Percentiles rank a stretch among this genome's conserved stretches.
Conservation (phyloP, 2,329 filamentous ascomycete species). For the Colletotrichum scovillei region DNA sequence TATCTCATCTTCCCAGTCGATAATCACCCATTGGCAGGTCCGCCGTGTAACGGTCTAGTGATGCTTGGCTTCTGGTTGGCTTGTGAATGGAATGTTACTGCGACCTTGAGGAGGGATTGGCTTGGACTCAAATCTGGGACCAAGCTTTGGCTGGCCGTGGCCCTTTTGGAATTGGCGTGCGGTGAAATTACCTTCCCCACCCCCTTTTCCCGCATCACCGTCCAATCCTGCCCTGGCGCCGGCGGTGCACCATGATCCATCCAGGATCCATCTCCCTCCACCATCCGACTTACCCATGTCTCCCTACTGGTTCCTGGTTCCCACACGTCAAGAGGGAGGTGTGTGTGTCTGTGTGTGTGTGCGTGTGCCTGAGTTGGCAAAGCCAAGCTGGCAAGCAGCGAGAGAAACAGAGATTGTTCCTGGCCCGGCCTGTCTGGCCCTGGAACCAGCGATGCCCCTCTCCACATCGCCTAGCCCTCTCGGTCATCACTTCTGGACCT, state of each 20-base stretch:
- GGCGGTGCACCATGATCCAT: slow-evolving; percentile 13
- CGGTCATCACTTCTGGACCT: slow-evolving; percentile 27
- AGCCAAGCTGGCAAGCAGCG: too few relatives aligned
- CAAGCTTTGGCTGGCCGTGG: slow-evolving; percentile 29
- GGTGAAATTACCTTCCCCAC: slow-evolving; percentile 34
- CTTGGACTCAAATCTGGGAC: slow-evolving; percentile 19
- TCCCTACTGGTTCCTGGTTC: slow-evolving; percentile 11
- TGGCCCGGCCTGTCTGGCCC: slow-evolving; percentile 8
- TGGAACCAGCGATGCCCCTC: slow-evolving; percentile 13
- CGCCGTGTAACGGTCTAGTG: neutral
- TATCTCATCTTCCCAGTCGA: neutral
- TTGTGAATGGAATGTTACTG: neutral
- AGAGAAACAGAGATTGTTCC: slow-evolving; percentile 2
- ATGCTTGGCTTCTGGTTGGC: slow-evolving; percentile 1
- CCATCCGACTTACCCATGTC: slow-evolving; percentile 13
- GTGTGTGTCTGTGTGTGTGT: neutral
- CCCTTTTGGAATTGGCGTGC: slow-evolving; percentile 8
- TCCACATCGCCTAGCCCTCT: slow-evolving; percentile 21
- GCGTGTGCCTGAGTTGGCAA: neutral
- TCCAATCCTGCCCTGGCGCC: slow-evolving; percentile 24
- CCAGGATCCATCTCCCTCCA: slow-evolving; percentile 17
- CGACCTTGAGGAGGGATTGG: neutral
- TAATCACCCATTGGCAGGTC: neutral
- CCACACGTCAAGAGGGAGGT: too few relatives aligned
- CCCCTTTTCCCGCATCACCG: slow-evolving; percentile 34